These are phyloP conservation scores for Zymoseptoria passerinii DNA, from an alignment of 2,329 filamentous ascomycete species.

Conservation along the genomic window DNA sequence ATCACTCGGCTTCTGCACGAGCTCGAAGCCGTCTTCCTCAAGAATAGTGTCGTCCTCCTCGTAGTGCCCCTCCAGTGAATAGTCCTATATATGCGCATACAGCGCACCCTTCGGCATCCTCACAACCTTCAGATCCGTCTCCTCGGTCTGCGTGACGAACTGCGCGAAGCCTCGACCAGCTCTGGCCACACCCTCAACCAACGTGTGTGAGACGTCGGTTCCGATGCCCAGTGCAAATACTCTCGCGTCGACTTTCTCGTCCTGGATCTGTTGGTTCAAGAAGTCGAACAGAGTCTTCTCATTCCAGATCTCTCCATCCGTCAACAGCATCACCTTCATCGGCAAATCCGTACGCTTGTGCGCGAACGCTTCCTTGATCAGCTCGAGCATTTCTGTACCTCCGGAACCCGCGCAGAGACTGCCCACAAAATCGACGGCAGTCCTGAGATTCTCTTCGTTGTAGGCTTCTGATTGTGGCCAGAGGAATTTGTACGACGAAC, in stretches of 20 bases:
- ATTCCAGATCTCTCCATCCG: conserved; percentile 48
- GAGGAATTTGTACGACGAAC: conserved; percentile 39
- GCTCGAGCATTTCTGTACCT: conserved; percentile 46
- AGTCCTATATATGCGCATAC: conserved; percentile 57
- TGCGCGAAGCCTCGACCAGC: conserved; percentile 54
- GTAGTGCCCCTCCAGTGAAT: conserved; percentile 56
- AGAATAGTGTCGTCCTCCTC: conserved; percentile 17
- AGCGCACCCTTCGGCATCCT: conserved; percentile 67
- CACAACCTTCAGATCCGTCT: conserved; percentile 60
- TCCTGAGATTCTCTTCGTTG: conserved; percentile 36
- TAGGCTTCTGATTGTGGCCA: conserved; percentile 43
- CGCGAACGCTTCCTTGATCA: conserved; percentile 41
- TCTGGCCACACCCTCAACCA: conserved; percentile 52
- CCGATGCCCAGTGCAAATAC: conserved; percentile 54
- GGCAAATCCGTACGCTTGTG: conserved; percentile 40
- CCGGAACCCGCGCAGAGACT: conserved; percentile 42
- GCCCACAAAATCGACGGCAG: conserved; percentile 38
- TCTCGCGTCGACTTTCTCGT: conserved; percentile 39
- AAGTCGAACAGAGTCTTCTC: conserved; percentile 42
- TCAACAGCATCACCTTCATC: conserved; percentile 48
- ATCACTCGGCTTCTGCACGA: conserved; percentile 52
- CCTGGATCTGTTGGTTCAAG: conserved; percentile 37
- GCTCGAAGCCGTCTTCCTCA: conserved; percentile 50
- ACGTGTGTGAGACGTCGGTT: conserved; percentile 44
- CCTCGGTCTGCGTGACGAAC: conserved; percentile 53